Evolutionary conservation across 2,329 filamentous ascomycete species (phyloP).

Genomic region (Penicillium sp.): DNA sequence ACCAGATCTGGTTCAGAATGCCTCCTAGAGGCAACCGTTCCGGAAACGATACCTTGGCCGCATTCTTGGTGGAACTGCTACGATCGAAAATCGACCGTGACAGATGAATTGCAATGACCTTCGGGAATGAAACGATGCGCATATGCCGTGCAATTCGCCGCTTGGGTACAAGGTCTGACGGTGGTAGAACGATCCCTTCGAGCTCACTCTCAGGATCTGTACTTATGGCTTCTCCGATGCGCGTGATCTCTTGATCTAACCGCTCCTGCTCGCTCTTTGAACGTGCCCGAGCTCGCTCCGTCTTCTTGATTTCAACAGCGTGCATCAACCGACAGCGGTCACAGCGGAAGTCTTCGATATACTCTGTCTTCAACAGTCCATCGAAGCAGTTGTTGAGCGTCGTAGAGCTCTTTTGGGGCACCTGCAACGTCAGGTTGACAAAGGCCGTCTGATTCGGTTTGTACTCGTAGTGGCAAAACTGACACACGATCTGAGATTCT

Average conservation of each 20-base stretch:
- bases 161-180: slow-evolving; percentile 71
- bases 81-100: slow-evolving; percentile 89
- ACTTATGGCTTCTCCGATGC: slow-evolving; percentile 68
- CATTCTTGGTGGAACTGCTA: slow-evolving; percentile 82
- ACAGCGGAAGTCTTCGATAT: slow-evolving; percentile 96
- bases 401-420: slow-evolving; percentile 78
- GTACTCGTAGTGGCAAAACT: slow-evolving; percentile 85
- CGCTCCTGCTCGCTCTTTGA: slow-evolving; percentile 53
- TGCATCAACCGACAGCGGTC: slow-evolving; percentile 87
- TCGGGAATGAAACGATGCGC: slow-evolving; percentile 82
- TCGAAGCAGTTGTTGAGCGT: slow-evolving; percentile 88
- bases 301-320: slow-evolving; percentile 63
- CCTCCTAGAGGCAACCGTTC: slow-evolving; percentile 81
- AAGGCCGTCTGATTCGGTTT: slow-evolving; percentile 81
- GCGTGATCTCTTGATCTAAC: slow-evolving; percentile 60
- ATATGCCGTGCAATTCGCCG: slow-evolving; percentile 84
- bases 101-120: slow-evolving; percentile 85
- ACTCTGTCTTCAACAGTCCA: slow-evolving; percentile 88
- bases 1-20: slow-evolving; percentile 72
- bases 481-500: slow-evolving; percentile 93
- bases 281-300: slow-evolving; percentile 56
- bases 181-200: slow-evolving; percentile 70
- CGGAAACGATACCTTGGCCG: slow-evolving; percentile 88
- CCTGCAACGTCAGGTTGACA: slow-evolving; percentile 86
- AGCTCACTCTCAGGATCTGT: slow-evolving; percentile 77